Evolutionary conservation across 2,329 filamentous ascomycete species (phyloP).

Genomic region (Xylaria sp.): DNA sequence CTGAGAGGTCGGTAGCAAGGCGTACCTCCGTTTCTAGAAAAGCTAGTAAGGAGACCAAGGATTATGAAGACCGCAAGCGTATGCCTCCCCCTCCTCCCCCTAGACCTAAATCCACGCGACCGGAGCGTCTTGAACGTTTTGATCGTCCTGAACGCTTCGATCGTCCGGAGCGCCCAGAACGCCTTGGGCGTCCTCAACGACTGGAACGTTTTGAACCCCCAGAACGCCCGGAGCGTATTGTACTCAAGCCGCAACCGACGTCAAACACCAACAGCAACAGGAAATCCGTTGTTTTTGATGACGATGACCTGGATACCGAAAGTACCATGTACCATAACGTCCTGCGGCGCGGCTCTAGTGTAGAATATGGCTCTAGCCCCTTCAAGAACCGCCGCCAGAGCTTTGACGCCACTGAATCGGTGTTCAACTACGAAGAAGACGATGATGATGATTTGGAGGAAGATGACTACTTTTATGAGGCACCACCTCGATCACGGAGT

Average conservation of each 20-base stretch:
- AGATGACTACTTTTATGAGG: conserved; percentile 26
- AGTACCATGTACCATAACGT: conserved; percentile 27
- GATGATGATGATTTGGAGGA: conserved; percentile 28
- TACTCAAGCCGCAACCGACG: conserved; percentile 41
- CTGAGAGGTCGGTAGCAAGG: conserved; percentile 45
- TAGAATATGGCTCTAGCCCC: conserved; percentile 39
- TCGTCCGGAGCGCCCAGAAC: not conserved
- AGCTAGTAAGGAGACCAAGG: conserved; percentile 47
- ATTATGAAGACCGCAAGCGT: conserved; percentile 51
- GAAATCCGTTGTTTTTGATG: conserved; percentile 41
- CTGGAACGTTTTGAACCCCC: conserved; percentile 4
- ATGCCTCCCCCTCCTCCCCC: conserved; percentile 59
- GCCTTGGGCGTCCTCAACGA: not conserved
- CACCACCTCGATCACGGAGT: conserved; percentile 42
- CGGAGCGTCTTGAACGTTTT: conserved; percentile 25
- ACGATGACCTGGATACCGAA: conserved; percentile 35
- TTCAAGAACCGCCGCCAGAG: conserved; percentile 35
- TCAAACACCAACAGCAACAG: conserved; percentile 19
- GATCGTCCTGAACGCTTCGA: not conserved
- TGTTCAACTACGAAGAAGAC: conserved; percentile 26
- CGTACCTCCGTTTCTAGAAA: conserved; percentile 51
- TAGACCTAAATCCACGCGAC: conserved; percentile 46
- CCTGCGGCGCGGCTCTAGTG: conserved; percentile 33
- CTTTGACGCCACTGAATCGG: conserved; percentile 25
- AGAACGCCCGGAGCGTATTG: conserved; percentile 27